Conservation (phyloP, 1,139 yeast species). For the Pichia sp. region DNA sequence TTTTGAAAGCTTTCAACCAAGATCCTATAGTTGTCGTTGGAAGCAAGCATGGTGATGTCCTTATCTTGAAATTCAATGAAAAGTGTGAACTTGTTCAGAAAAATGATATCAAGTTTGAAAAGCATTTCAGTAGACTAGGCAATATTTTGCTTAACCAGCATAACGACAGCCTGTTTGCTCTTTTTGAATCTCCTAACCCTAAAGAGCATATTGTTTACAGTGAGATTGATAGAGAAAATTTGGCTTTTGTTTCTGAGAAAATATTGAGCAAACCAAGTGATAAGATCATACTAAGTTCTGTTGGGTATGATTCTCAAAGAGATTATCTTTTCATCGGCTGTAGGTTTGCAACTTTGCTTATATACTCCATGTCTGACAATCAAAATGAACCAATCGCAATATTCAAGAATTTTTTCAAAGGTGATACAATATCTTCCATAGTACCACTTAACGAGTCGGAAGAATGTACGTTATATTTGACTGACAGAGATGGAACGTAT, state of each 20-base stretch:
- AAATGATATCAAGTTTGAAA: constrained; percentile 17
- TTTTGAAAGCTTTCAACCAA: constrained; percentile 45
- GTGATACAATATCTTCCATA: constrained; percentile 69
- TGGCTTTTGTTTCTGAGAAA: constrained; percentile 24
- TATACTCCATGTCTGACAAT: constrained; percentile 41
- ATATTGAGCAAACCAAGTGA: constrained; percentile 38
- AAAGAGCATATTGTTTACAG: constrained; percentile 50
- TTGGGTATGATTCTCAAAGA: constrained; percentile 40
- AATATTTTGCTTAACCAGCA: constrained; percentile 15
- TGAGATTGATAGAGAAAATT: constrained; percentile 31
- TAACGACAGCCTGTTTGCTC: constrained; percentile 33
- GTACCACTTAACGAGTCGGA: constrained; percentile 33
- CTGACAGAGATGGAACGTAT: constrained; percentile 66
- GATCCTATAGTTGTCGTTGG: constrained; percentile 44
- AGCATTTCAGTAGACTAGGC: constrained; percentile 14
- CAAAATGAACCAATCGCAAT: constrained; percentile 29
- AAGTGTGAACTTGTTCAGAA: constrained; percentile 21
- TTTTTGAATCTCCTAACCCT: constrained; percentile 71
- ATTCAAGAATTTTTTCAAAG: constrained; percentile 55
- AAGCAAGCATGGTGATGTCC: constrained; percentile 49
- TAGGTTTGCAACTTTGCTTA: constrained; percentile 60
- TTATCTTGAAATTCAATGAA: constrained; percentile 41
- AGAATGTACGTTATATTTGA: constrained; percentile 35
- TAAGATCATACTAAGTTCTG: constrained; percentile 56
- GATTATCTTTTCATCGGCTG: constrained; percentile 61